A percentile compares a stretch with the other conserved stretches of the same genome.
Conservation (phyloP, 495 filamentous ascomycete species). For the Neurospora sp. region DNA sequence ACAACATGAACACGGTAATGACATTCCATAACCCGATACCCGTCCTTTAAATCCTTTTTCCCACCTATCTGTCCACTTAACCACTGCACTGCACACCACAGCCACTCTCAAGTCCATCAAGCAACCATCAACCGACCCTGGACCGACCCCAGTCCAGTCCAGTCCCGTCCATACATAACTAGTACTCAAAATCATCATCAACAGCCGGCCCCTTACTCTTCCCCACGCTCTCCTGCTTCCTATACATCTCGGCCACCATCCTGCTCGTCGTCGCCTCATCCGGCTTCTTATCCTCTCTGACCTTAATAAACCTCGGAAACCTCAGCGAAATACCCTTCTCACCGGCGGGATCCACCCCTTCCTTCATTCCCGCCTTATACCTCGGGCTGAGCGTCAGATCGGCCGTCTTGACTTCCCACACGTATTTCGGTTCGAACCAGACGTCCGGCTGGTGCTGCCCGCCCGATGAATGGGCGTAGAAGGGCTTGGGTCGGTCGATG, state of each 20-base stretch:
- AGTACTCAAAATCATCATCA: conserved; percentile 99
- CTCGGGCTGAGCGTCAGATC: conserved; percentile 87
- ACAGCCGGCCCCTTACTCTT: conserved; percentile 69
- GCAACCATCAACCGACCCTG: too few species aligned
- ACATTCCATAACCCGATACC: too few species aligned
- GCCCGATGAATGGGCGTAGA: conserved; percentile 75
- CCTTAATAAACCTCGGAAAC: conserved; percentile 86
- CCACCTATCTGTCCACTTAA: too few species aligned
- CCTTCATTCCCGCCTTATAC: conserved; percentile 69
- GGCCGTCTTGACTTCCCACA: conserved; percentile 97
- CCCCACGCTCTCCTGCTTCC: conserved; percentile 77
- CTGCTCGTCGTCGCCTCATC: conserved; percentile 78
- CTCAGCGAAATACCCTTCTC: conserved; percentile 80
- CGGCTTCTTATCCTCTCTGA: conserved; percentile 86
- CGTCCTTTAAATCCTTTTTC: too few species aligned
- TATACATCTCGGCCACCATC: conserved; percentile 93
- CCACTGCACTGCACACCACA: too few species aligned
- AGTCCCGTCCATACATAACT: too few species aligned
- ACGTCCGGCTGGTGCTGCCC: conserved; percentile 93
- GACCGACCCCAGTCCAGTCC: too few species aligned
- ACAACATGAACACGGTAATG: too few species aligned
- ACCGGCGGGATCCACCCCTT: conserved; percentile 55
- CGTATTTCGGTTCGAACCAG: conserved; percentile 89
- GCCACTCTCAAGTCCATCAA: too few species aligned
- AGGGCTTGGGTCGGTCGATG: conserved; percentile 88